These are phyloP conservation scores for Candida multigemmis DNA, from an alignment of 805 yeast genomes.

Conservation along the genomic window DNA sequence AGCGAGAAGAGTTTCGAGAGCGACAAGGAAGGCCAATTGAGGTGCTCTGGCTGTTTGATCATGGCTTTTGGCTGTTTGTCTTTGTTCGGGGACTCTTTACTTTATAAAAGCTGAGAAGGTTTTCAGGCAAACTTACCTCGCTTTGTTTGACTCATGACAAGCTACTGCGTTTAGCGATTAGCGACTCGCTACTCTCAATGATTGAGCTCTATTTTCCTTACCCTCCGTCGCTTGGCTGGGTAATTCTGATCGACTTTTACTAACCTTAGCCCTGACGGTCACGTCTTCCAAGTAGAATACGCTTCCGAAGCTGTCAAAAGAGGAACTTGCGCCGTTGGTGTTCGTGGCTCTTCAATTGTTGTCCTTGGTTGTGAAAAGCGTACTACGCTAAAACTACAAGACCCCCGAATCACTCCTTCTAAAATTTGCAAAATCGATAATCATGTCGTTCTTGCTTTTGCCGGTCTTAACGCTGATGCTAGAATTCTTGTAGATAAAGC, in stretches of 20 bases:
- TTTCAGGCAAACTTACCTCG: no score
- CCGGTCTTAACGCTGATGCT: constrained; percentile 98
- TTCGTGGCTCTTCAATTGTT: constrained; percentile 81
- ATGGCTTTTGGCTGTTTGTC: no score
- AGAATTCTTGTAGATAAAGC: constrained; percentile 92
- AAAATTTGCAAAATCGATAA: constrained; percentile 87
- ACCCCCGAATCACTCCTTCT: constrained; percentile 91
- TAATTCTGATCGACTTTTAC: constrained; percentile 5
- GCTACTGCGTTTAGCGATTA: no score
- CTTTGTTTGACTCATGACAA: no score
- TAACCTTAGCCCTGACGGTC: constrained; percentile 86
- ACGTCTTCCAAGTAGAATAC: constrained; percentile 97
- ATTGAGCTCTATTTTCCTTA: neutral
- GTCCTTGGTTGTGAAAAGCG: constrained; percentile 96
- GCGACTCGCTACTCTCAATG: no score
- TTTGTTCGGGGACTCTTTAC: no score
- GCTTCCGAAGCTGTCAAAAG: constrained; percentile 97
- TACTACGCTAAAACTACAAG: constrained; percentile 90
- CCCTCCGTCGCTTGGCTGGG: neutral
- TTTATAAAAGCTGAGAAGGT: no score
- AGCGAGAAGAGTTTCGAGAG: no score
- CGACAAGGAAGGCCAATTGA: no score
- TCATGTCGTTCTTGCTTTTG: constrained; percentile 88
- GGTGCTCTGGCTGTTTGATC: no score
- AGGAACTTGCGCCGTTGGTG: constrained; percentile 97